Evolutionary conservation across 2,329 filamentous ascomycete genomes (phyloP), one percentile per base, ranked within the genome.

Genomic region (Phaeosphaeriaceae sp.): DNA sequence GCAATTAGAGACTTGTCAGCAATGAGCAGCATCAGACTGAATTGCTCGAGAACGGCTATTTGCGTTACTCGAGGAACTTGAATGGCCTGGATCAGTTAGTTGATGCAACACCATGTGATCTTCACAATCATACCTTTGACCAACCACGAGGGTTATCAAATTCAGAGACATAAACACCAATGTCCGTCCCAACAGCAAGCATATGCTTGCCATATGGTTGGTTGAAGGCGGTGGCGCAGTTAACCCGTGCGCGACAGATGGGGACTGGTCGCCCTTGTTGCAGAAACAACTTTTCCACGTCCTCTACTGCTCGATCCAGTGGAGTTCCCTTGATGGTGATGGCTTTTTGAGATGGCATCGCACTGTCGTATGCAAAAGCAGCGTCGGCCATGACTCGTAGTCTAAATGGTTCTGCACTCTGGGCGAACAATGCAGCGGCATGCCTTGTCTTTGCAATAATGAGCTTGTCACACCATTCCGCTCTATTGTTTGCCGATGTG

Each of bases 331-430:
- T 87, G 67, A 99, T 94, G 7, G 88, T 84, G 16, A 96, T 88
- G 48, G 85, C 84, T 70, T 83, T 87, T 37, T 74, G 70, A 3
- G 70, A 69, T 8, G 66, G 66, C 48, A 71, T 66, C 11, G 85
- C 81, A 32, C 83, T 78, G 58, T 95, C 90, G 63, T 92, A 92
- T 9, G 88, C 87, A 72, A 99, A 99, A 0, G 92, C 90, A 35
- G 89, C 88, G 69, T 99, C 94, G 0, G 94, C 92, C 70, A 99
- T 87, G 7, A 99, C 92, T 17, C 91, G 87, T 6, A 99, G 78
- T 42, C 90, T 84, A 82, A 99, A 99, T 0, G 94, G 94, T 72
- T 99, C 94, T 0, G 94, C 93, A 68, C 97, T 96, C 67, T 99
- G 94, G 3, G 89, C 86, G 72, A 90, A 89, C 4, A 97, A 79